These are phyloP conservation scores for Fusarium buxicola DNA, from an alignment of 2,329 filamentous ascomycete genomes.

Conservation along the genomic window DNA sequence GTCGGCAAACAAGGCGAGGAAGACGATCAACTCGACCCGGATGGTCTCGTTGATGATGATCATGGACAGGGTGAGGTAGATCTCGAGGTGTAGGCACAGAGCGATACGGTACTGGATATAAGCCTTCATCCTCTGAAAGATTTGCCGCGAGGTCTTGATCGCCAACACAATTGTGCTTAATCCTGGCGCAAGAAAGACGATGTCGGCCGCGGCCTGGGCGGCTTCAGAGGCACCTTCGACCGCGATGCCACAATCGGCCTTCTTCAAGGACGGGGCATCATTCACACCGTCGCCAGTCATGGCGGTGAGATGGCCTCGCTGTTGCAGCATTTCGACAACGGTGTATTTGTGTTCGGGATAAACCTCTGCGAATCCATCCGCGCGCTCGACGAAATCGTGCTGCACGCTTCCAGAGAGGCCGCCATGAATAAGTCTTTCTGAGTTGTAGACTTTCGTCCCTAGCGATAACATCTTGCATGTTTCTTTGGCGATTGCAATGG, in stretches of 20 bases:
- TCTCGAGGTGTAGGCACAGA: conserved; percentile 17
- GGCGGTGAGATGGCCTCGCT: conserved; percentile 19
- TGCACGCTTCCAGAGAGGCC: conserved; percentile 24
- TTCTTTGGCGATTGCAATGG: conserved; percentile 27
- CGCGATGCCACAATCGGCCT: conserved; percentile 20
- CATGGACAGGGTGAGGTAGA: conserved; percentile 23
- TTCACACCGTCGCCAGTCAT: conserved; percentile 32
- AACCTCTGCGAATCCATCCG: conserved; percentile 28
- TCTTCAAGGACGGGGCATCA: conserved; percentile 22
- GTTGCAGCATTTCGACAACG: conserved; percentile 27
- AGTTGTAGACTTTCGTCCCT: conserved; percentile 26
- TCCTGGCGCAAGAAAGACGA: conserved; percentile 7
- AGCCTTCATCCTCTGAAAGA: conserved; percentile 33
- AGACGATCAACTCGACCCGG: conserved; percentile 15
- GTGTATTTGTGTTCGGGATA: conserved; percentile 28
- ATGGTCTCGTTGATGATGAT: conserved; percentile 34
- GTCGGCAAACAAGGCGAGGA: conserved; percentile 13
- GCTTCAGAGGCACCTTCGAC: conserved; percentile 29
- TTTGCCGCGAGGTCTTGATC: conserved; percentile 10
- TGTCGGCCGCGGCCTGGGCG: conserved; percentile 27
- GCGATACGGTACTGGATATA: conserved; percentile 35
- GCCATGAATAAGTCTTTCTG: conserved; percentile 14
- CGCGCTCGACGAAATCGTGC: conserved; percentile 31
- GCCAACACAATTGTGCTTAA: conserved; percentile 12
- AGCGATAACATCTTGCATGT: conserved; percentile 30